Conservation (phyloP, 179 eudicot species). For the Silene coronaria region DNA sequence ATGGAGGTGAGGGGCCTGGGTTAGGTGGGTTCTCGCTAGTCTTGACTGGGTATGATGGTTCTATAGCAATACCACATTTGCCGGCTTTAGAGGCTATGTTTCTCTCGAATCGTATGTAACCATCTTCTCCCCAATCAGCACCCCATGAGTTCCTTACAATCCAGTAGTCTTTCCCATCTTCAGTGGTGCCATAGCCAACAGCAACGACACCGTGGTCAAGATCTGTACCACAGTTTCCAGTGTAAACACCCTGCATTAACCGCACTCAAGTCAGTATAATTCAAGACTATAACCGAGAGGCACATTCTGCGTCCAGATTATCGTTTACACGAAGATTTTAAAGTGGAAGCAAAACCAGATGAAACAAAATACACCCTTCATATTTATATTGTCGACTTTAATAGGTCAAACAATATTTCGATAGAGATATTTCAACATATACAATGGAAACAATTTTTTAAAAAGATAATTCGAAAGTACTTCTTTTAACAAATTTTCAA, state of each 20-base stretch:
- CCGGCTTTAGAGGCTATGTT: slow-evolving; percentile 45
- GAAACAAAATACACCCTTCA: background rate
- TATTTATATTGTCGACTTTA: background rate
- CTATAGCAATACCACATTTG: slow-evolving; percentile 68
- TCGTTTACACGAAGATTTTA: background rate
- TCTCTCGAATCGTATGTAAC: slow-evolving; percentile 64
- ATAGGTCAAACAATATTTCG: background rate
- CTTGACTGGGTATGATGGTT: slow-evolving; percentile 75
- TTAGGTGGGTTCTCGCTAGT: slow-evolving; percentile 36
- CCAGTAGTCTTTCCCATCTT: slow-evolving; percentile 64
- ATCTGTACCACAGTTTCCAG: slow-evolving; percentile 52
- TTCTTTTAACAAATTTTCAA: background rate
- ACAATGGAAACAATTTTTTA: background rate
- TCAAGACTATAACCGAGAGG: background rate
- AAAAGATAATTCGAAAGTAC: background rate
- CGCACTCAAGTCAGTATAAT: background rate
- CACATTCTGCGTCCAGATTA: background rate
- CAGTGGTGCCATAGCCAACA: slow-evolving; percentile 67
- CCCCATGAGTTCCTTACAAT: slow-evolving; percentile 94
- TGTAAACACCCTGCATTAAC: slow-evolving; percentile 58
- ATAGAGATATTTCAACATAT: background rate
- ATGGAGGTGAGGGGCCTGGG: slow-evolving; percentile 79
- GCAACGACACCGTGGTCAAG: slow-evolving; percentile 76
- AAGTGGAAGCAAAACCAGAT: background rate
- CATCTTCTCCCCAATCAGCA: slow-evolving; percentile 63